A percentile compares a stretch with the other conserved stretches of the same genome.
phyloP scores from a whole-genome alignment of 2,329 filamentous ascomycete genomes.

The Rhytidhysteron rufulum region DNA sequence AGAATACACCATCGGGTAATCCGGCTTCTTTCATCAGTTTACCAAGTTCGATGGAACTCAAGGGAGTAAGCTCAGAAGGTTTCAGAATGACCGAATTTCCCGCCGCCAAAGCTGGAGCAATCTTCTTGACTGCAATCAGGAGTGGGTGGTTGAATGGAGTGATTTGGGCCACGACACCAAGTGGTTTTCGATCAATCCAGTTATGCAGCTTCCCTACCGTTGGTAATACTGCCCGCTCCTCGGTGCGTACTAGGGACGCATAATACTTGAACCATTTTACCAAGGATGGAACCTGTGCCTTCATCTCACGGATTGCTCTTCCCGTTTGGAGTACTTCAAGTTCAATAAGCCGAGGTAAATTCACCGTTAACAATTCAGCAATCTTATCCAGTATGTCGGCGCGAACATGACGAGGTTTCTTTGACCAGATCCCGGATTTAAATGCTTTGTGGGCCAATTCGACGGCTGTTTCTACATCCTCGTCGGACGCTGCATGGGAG shows the following conservation, averaged over 20 bases:
- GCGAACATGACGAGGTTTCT: constrained; percentile 52
- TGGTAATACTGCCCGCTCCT: constrained; percentile 63
- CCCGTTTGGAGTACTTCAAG: constrained; percentile 67
- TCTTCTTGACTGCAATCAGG: constrained; percentile 39
- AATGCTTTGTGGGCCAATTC: constrained; percentile 45
- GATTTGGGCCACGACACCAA: constrained; percentile 37
- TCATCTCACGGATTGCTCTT: constrained; percentile 65
- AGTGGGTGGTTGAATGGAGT: constrained; percentile 39
- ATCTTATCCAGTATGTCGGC: constrained; percentile 61
- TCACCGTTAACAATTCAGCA: constrained; percentile 50
- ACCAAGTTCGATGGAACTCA: constrained; percentile 33
- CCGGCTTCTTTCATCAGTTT: constrained; percentile 36
- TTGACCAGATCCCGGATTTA: constrained; percentile 55
- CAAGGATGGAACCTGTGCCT: constrained; percentile 62
- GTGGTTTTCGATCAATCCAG: constrained; percentile 37
- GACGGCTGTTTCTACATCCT: constrained; percentile 44
- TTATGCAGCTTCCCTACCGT: constrained; percentile 54
- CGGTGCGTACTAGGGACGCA: constrained; percentile 62
- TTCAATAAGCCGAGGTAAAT: constrained; percentile 55
- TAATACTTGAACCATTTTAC: constrained; percentile 71
- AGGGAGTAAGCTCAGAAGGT: constrained; percentile 35
- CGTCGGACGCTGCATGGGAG: constrained; percentile 47
- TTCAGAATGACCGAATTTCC: constrained; percentile 36
- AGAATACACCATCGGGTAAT: constrained; percentile 34
- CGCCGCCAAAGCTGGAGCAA: constrained; percentile 33